Base-by-base conservation (phyloP, 768 basidiomycete genomes). In the Lanmaoa pseudosensibilis region DNA sequence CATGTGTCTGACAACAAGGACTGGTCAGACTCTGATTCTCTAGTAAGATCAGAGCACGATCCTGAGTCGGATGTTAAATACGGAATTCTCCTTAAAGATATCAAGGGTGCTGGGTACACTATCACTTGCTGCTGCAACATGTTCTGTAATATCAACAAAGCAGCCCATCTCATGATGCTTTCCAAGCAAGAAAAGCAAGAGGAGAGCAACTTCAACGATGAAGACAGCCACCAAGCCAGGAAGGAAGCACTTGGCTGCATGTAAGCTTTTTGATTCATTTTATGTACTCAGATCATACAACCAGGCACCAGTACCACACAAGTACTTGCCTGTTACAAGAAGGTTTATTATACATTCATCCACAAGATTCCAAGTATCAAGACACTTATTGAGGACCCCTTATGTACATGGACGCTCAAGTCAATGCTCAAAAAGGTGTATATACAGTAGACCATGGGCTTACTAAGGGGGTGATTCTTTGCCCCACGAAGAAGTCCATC, bases 161-260 rank as follows among this genome's bases (percentile, higher is more conserved):
- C 15, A 8, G 23, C 25, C 8, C 21, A 25, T 4, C 27, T 27
- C 3, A 6, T 27, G 27, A 27, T 27, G 2, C 27, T 27, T 4
- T 27, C 27, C 27, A 27, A 27, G 27, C 27, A 27, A 27, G 27
- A 27, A 27, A 6, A 27, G 27, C 27, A 27, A 27, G 27, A 4
- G 27, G 3, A 27, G 3, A 27, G 27, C 1, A 6, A 27, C 3
- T 27, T 6, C 27, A 4, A 27, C 1, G 2, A 32, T 32, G 30
- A 46, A 7, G 45, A 46, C 2, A 7, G 5, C 3, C 1, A 1
- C 18, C 5, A 2, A 1, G 30, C 30, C 0, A n/a, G n/a, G n/a
- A 46, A 46, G 46, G 6, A 33, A 19, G 30, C 30, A 0, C 30
- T 32, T 19, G 30, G 15, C 6, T 3, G 5, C 7, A 33, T 46